Evolutionary conservation across 768 basidiomycete genomes (phyloP).

Genomic region (Strobilomyces confusus): DNA sequence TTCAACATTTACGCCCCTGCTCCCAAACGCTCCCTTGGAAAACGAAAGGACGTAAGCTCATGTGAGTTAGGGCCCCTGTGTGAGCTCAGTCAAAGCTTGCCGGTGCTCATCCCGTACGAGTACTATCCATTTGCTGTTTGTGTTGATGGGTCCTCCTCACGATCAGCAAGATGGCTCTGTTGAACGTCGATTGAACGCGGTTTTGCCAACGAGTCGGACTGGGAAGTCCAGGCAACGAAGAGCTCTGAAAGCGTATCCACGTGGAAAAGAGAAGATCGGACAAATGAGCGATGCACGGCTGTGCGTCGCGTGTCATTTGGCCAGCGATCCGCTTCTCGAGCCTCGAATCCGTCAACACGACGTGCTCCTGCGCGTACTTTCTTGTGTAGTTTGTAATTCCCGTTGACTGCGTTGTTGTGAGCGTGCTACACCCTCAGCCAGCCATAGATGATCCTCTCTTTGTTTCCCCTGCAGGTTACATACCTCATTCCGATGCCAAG

Average conservation of each 20-base stretch:
- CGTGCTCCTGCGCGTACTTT: no score
- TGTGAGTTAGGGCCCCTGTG: no score
- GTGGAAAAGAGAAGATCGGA: constrained; percentile 34
- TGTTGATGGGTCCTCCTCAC: no score
- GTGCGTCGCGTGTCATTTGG: constrained; percentile 64
- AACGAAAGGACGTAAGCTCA: no score
- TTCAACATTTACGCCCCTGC: no score
- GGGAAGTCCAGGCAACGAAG: constrained; percentile 83
- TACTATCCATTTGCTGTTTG: no score
- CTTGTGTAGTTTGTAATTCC: constrained; percentile 21
- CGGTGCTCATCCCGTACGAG: no score
- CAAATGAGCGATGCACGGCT: not conserved
- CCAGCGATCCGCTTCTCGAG: constrained; percentile 64
- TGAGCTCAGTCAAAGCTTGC: no score
- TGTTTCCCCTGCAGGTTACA: constrained; percentile 22
- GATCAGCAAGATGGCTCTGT: no score
- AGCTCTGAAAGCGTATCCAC: constrained; percentile 79
- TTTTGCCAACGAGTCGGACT: no score
- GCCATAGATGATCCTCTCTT: constrained; percentile 9
- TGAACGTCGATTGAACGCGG: no score
- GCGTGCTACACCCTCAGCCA: constrained; percentile 1
- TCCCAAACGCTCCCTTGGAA: no score
- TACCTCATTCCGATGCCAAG: constrained; percentile 10
- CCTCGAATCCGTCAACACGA: constrained; percentile 48
- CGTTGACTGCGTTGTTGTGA: constrained; percentile 12